These are phyloP conservation scores for Albifimbria verrucaria DNA, from an alignment of 2,329 filamentous ascomycete genomes.

Conservation along the genomic window DNA sequence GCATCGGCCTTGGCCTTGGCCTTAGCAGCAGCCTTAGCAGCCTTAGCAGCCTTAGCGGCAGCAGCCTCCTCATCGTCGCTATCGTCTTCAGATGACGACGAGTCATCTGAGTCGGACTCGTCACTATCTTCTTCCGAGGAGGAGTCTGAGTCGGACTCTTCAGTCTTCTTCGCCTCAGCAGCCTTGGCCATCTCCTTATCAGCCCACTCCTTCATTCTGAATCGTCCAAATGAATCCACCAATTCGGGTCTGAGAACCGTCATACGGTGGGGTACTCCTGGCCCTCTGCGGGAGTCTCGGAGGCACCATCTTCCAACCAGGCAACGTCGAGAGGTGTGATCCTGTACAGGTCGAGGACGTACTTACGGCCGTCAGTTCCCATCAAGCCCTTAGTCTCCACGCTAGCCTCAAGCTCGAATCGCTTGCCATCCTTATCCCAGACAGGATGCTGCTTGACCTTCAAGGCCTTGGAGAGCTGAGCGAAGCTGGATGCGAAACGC, in stretches of 20 bases:
- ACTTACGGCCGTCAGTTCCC: conserved; percentile 93
- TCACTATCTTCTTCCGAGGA: conserved; percentile 30
- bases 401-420: conserved; percentile 88
- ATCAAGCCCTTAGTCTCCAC: conserved; percentile 98
- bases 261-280: conserved; percentile 86
- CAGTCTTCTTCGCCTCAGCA: conserved; percentile 22
- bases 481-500: conserved; percentile 78
- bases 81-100: conserved; percentile 30
- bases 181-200: conserved; percentile 70
- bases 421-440: conserved; percentile 93
- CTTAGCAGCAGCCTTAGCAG: no score
- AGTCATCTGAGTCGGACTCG: no score
- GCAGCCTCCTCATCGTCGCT: conserved; percentile 32
- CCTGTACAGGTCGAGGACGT: conserved; percentile 94
- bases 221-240: conserved; percentile 78
- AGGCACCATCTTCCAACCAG: conserved; percentile 75
- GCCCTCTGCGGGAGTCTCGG: conserved; percentile 35
- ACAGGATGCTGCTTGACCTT: conserved; percentile 93
- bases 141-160: conserved; percentile 26
- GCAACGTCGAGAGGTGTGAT: conserved; percentile 86
- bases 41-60: conserved; percentile 21
- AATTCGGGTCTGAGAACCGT: conserved; percentile 88
- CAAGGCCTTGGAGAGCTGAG: conserved; percentile 85
- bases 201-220: conserved; percentile 87
- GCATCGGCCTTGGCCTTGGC: conserved; percentile 7